Evolutionary conservation across 495 filamentous ascomycete species (phyloP).

Genomic region (Neurospora sp.): DNA sequence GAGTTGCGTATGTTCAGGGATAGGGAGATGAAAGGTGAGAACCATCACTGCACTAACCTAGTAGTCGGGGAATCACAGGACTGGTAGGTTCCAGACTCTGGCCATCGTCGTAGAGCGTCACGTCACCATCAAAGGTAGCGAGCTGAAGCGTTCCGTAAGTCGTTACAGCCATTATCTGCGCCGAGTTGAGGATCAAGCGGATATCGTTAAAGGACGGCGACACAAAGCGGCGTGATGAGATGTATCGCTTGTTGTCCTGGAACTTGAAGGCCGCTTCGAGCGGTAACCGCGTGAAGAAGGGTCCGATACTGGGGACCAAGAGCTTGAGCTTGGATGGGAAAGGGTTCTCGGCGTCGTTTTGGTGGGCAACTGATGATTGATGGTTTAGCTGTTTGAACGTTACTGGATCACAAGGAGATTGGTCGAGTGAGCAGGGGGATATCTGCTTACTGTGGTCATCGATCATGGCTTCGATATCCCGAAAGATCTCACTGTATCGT

Average conservation of each 20-base stretch:
- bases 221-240: slow-evolving; percentile 87
- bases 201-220: slow-evolving; percentile 97
- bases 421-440: neutral
- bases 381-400: neutral
- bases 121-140: slow-evolving; percentile 94
- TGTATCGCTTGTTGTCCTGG: slow-evolving; percentile 75
- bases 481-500: slow-evolving; percentile 90
- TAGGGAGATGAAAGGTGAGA: neutral
- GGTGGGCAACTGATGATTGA: slow-evolving; percentile 51
- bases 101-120: slow-evolving; percentile 94
- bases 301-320: slow-evolving; percentile 79
- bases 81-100: slow-evolving; percentile 60
- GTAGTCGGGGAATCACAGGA: slow-evolving; percentile 68
- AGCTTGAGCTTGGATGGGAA: slow-evolving; percentile 84
- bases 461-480: slow-evolving; percentile 84
- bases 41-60: slow-evolving; percentile 29
- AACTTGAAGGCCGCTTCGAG: slow-evolving; percentile 84
- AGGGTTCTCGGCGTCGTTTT: slow-evolving; percentile 43
- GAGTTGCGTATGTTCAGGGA: neutral
- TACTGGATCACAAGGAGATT: neutral
- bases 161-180: slow-evolving; percentile 80
- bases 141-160: slow-evolving; percentile 60
- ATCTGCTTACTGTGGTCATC: slow-evolving; percentile 71
- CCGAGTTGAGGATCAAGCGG: slow-evolving; percentile 83
- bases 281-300: slow-evolving; percentile 80